Percentiles rank a stretch among this genome's conserved stretches.
phyloP scores from a whole-genome alignment of 148 eudicot species.

The Cornus florida region DNA sequence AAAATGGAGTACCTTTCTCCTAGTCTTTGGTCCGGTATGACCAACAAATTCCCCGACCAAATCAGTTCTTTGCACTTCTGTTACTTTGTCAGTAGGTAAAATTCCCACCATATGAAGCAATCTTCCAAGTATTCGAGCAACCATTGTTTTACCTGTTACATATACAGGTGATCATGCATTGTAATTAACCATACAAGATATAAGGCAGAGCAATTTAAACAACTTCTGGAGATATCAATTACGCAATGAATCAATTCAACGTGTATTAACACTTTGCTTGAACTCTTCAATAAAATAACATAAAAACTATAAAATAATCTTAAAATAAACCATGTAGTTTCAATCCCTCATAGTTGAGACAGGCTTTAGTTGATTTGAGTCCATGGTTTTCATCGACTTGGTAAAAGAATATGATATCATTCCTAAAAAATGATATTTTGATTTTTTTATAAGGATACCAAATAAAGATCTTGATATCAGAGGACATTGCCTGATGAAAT shows the following conservation, averaged over 20 bases:
- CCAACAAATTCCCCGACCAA: constrained; percentile 98
- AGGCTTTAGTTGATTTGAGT: no score
- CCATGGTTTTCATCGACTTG: not conserved
- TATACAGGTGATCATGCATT: constrained; percentile 6
- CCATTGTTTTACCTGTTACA: constrained; percentile 91
- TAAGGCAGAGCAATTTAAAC: not conserved
- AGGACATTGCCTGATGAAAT: not conserved
- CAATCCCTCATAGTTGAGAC: no score
- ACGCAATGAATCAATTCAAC: not conserved
- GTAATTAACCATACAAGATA: constrained; percentile 1
- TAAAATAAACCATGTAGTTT: not conserved
- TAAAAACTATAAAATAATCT: not conserved
- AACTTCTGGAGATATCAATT: not conserved
- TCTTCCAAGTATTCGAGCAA: constrained; percentile 97
- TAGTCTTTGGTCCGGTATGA: constrained; percentile 96
- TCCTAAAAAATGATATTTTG: no score
- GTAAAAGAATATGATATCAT: not conserved
- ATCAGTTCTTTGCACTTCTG: constrained; percentile 98
- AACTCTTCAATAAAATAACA: not conserved
- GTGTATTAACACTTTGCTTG: not conserved
- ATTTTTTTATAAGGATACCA: not conserved
- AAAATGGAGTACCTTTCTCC: constrained; percentile 70
- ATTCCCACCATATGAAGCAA: constrained; percentile 93
- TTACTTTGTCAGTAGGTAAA: constrained; percentile 88
- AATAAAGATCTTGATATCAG: not conserved